Evolutionary conservation across 2,329 filamentous ascomycete species (phyloP).

Genomic region (Coniochaeta hoffmannii): DNA sequence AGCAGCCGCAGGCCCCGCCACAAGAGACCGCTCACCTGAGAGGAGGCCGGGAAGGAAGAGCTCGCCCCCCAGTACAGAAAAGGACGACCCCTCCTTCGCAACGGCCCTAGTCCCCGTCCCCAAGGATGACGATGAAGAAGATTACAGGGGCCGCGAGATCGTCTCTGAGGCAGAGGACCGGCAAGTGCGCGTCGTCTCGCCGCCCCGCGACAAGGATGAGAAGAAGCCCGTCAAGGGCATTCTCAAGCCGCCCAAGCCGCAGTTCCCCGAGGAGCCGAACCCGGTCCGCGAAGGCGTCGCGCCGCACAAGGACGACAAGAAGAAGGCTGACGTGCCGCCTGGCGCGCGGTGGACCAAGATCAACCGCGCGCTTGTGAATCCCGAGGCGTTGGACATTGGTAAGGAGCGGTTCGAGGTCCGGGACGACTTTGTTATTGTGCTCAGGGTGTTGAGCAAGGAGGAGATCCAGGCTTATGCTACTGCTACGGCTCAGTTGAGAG

Average conservation of each 20-base stretch:
- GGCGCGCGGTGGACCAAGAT: conserved; percentile 93
- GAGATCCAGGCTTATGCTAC: conserved; percentile 84
- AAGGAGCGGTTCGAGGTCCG: conserved; percentile 88
- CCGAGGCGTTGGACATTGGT: conserved; percentile 76
- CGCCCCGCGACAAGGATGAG: conserved; percentile 56
- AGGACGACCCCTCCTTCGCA: conserved; percentile 1
- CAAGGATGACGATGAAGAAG: conserved; percentile 16
- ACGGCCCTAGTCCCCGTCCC: conserved; percentile 8
- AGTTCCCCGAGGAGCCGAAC: conserved; percentile 81
- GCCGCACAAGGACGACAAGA: conserved; percentile 81
- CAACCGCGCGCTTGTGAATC: conserved; percentile 79
- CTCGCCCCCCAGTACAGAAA: neutral
- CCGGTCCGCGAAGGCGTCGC: conserved; percentile 84
- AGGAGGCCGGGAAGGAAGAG: conserved; percentile 1
- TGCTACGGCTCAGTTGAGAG: conserved; percentile 74
- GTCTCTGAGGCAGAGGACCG: conserved; percentile 30
- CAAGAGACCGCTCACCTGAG: neutral
- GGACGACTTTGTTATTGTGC: conserved; percentile 88
- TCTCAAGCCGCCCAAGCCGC: conserved; percentile 70
- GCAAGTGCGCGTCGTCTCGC: conserved; percentile 64
- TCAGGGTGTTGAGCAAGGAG: conserved; percentile 78
- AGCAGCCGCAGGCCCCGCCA: neutral
- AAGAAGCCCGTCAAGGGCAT: conserved; percentile 74
- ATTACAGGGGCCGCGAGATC: conserved; percentile 35
- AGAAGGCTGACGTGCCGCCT: conserved; percentile 62